These are phyloP conservation scores for Bonnemaisonia californica DNA, from an alignment of 31 red algal species.

Conservation along the genomic window DNA sequence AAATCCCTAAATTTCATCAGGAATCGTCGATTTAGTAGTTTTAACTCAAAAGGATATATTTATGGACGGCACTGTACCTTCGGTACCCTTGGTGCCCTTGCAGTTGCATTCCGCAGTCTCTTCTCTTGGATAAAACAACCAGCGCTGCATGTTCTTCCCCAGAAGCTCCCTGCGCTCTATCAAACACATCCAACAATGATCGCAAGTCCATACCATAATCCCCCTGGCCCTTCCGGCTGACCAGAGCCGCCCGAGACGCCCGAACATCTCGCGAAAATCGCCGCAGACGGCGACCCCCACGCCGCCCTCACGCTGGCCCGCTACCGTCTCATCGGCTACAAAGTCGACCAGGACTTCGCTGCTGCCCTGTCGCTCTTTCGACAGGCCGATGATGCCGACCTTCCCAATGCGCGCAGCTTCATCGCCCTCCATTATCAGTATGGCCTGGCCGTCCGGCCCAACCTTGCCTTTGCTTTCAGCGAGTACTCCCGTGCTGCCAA, in stretches of 20 bases:
- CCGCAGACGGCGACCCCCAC: background rate
- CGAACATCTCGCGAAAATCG: background rate
- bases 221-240: no score
- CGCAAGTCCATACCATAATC: no score
- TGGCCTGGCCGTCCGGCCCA: background rate
- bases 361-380: background rate
- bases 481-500: background rate
- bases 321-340: background rate
- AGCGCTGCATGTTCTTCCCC: no score
- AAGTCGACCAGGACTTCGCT: background rate
- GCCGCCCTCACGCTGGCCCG: background rate
- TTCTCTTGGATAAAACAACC: no score
- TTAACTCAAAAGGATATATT: no score
- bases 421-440: background rate
- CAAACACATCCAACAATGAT: no score
- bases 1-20: no score
- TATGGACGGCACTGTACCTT: no score
- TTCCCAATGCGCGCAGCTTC: background rate
- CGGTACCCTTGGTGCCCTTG: no score
- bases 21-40: no score
- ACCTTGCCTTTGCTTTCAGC: background rate
- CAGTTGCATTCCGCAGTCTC: no score
- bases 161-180: no score
- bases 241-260: background rate
- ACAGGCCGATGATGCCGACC: background rate